These are phyloP conservation scores for Candida albicans DNA, from an alignment of 1,139 yeast species.

Conservation along the genomic window DNA sequence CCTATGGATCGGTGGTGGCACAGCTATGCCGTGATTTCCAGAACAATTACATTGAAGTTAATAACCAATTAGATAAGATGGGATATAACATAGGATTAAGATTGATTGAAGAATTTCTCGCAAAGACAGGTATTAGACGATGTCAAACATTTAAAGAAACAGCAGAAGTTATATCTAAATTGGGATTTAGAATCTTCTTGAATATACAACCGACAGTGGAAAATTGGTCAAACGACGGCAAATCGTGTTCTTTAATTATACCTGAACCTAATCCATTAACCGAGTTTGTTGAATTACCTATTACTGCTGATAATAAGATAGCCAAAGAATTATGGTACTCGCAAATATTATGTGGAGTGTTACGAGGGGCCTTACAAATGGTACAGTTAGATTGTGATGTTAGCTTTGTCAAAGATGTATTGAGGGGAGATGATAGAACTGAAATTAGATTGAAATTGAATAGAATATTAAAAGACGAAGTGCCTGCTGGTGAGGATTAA, in stretches of 20 bases:
- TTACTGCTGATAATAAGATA: constrained; percentile 59
- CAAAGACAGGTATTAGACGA: constrained; percentile 80
- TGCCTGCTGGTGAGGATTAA: constrained; percentile 95
- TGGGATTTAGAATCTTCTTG: constrained; percentile 87
- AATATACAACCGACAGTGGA: constrained; percentile 76
- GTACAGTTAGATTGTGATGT: constrained; percentile 92
- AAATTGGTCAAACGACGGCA: constrained; percentile 77
- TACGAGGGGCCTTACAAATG: constrained; percentile 92
- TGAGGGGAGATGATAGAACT: constrained; percentile 81
- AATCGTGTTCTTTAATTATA: constrained; percentile 69
- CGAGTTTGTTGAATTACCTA: constrained; percentile 92
- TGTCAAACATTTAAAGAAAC: constrained; percentile 83
- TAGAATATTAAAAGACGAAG: constrained; percentile 82
- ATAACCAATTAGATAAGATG: constrained; percentile 83
- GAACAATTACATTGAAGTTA: constrained; percentile 75
- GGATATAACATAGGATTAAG: constrained; percentile 94
- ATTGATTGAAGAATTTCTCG: constrained; percentile 88
- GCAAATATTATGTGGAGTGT: constrained; percentile 84
- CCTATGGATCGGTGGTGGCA: constrained; percentile 94
- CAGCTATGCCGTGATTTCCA: constrained; percentile 85
- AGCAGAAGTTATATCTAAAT: constrained; percentile 79
- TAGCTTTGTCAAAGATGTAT: constrained; percentile 71
- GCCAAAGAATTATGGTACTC: constrained; percentile 85
- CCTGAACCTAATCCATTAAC: constrained; percentile 83
- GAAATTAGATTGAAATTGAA: constrained; percentile 75